phyloP scores from a whole-genome alignment of 2,329 filamentous ascomycete species.

The Xylaria polymorpha region DNA sequence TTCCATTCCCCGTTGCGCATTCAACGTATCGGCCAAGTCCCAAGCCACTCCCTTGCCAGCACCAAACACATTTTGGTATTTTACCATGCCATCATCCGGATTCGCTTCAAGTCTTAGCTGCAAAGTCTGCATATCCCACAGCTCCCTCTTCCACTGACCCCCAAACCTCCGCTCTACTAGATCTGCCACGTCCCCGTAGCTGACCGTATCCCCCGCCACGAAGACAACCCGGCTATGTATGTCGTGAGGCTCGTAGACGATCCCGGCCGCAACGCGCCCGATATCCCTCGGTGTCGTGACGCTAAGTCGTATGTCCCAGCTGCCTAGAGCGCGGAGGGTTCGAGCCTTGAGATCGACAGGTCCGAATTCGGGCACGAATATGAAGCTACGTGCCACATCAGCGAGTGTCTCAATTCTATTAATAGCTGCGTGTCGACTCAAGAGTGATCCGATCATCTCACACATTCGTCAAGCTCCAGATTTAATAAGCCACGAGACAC shows the following conservation, averaged over 20 bases:
- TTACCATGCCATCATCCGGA: constrained; percentile 60
- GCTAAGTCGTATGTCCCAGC: constrained; percentile 72
- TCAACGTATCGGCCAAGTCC: constrained; percentile 61
- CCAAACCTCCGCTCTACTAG: constrained; percentile 58
- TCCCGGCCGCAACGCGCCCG: constrained; percentile 67
- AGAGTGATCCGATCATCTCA: not conserved
- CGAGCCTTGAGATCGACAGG: constrained; percentile 63
- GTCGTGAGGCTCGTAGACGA: constrained; percentile 58
- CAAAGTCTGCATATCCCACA: constrained; percentile 58
- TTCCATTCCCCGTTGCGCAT: constrained; percentile 56
- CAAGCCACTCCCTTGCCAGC: constrained; percentile 64
- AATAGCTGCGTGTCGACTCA: too few relatives aligned
- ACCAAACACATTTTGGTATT: constrained; percentile 66
- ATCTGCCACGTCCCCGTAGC: constrained; percentile 60
- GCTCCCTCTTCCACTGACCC: constrained; percentile 55
- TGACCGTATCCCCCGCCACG: constrained; percentile 66
- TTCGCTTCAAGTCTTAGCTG: constrained; percentile 55
- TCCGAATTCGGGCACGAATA: constrained; percentile 72
- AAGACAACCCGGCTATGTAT: constrained; percentile 57
- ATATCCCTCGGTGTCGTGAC: constrained; percentile 74
- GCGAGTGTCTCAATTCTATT: not conserved
- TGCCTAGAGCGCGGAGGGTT: constrained; percentile 65
- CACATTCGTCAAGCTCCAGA: too few relatives aligned
- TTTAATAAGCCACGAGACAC: not conserved
- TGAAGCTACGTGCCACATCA: constrained; percentile 62